Percentiles rank a stretch among this genome's conserved stretches.
Conservation (phyloP, 225 moss, liverwort and hornwort genomes). For the Lunularia cruciata region DNA sequence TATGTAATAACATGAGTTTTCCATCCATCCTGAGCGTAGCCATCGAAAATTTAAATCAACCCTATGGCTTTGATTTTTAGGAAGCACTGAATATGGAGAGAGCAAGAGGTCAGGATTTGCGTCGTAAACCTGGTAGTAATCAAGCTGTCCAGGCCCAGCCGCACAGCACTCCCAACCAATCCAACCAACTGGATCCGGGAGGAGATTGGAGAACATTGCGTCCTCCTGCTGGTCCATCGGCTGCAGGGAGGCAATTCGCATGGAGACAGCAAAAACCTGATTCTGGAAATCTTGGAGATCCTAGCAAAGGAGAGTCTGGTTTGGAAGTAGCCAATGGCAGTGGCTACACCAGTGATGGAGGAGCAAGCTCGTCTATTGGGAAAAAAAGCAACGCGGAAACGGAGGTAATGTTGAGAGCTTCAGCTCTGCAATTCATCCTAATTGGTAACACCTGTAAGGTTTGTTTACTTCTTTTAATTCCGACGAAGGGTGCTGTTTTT, state of each 20-base stretch:
- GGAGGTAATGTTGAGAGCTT: conserved; percentile 19
- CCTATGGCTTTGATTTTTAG: conserved; percentile 35
- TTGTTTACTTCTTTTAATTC: not conserved
- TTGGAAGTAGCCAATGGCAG: conserved; percentile 39
- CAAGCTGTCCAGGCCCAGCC: conserved; percentile 29
- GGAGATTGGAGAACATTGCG: conserved; percentile 89
- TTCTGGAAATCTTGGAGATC: conserved; percentile 51
- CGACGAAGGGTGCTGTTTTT: no score
- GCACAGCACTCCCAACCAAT: conserved; percentile 52
- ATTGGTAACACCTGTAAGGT: not conserved
- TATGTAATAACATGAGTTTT: no score
- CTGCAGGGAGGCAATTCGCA: conserved; percentile 90
- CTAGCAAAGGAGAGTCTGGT: conserved; percentile 31
- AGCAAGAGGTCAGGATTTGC: conserved; percentile 59
- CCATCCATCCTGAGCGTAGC: no score
- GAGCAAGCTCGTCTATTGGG: conserved; percentile 40
- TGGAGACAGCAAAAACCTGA: conserved; percentile 80
- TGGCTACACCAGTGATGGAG: conserved; percentile 48
- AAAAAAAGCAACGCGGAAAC: conserved; percentile 39
- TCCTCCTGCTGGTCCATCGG: conserved; percentile 95
- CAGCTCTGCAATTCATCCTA: not conserved
- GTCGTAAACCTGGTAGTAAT: conserved; percentile 36
- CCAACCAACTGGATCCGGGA: conserved; percentile 57
- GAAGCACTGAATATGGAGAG: conserved; percentile 79
- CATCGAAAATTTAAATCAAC: no score